phyloP scores from a whole-genome alignment of 495 filamentous ascomycete species.

The Hypomontagnella monticulosa region DNA sequence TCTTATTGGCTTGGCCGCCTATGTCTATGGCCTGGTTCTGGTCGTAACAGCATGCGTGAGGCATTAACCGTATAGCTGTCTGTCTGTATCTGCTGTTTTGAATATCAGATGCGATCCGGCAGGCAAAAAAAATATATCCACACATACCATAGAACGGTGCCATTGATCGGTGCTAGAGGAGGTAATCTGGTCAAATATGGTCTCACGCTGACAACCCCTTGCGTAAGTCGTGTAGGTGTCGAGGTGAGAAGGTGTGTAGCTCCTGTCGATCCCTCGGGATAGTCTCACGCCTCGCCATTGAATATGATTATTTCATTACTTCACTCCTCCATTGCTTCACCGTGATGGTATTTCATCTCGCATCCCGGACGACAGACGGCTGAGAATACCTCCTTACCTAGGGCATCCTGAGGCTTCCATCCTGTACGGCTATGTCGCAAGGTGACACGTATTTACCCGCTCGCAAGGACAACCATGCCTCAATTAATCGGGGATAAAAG shows the following conservation, averaged over 20 bases:
- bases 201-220: constrained; percentile 35
- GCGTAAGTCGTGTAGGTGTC: constrained; percentile 28
- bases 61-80: constrained; percentile 33
- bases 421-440: neutral
- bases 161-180: constrained; percentile 21
- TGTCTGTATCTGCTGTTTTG: constrained; percentile 6
- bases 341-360: constrained; percentile 1
- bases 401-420: neutral
- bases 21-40: neutral
- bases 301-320: neutral
- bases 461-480: constrained; percentile 11
- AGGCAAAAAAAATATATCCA: too few relatives aligned
- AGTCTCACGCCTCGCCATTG: constrained; percentile 27
- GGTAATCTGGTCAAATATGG: constrained; percentile 18
- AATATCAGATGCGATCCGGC: constrained; percentile 22
- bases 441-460: constrained; percentile 34
- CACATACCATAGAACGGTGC: constrained; percentile 12
- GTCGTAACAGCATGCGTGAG: constrained; percentile 21
- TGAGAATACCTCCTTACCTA: constrained; percentile 1
- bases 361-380: neutral
- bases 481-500: constrained; percentile 6
- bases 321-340: neutral
- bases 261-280: constrained; percentile 30
- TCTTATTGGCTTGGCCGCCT: constrained; percentile 20
- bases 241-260: constrained; percentile 28